Evolutionary conservation across 2,329 filamentous ascomycete species (phyloP).

Genomic region (Exserohilum rostratum): DNA sequence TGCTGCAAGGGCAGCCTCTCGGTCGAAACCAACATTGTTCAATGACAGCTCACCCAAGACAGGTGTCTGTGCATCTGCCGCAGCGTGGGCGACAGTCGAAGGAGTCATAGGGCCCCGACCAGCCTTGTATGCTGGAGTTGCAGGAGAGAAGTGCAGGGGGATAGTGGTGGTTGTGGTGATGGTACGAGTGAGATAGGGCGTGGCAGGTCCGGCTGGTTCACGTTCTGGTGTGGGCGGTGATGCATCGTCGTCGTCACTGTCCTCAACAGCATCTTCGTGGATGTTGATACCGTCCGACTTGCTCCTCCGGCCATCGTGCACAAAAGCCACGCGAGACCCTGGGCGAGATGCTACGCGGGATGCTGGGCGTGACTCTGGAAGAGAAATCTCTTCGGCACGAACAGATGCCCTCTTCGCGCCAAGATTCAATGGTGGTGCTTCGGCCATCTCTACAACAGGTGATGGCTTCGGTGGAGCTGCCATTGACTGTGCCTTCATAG

Average conservation of each 20-base stretch:
- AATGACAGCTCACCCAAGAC: conserved; percentile 41
- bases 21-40: conserved; percentile 52
- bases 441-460: conserved; percentile 24
- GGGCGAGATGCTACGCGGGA: conserved; percentile 7
- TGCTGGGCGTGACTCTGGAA: conserved; percentile 11
- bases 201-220: conserved; percentile 34
- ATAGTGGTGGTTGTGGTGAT: conserved; percentile 57
- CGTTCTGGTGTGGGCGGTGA: conserved; percentile 28
- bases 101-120: conserved; percentile 36
- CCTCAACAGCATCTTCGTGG: conserved; percentile 42
- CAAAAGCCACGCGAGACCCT: conserved; percentile 17
- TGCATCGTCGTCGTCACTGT: conserved; percentile 39
- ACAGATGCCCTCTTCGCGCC: conserved; percentile 28
- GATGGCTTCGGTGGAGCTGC: conserved; percentile 23
- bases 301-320: conserved; percentile 15
- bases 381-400: conserved; percentile 15
- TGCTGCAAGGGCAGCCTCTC: conserved; percentile 76
- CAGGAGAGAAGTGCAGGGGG: conserved; percentile 54
- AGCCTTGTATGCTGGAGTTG: conserved; percentile 41
- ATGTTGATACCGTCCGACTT: conserved; percentile 32
- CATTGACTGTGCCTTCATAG: conserved; percentile 28
- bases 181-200: conserved; percentile 48
- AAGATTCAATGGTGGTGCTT: conserved; percentile 33
- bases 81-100: conserved; percentile 46
- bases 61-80: conserved; percentile 36